Base-by-base conservation (phyloP, 192 early-diverging fungal genomes). In the Coemansia sp. region DNA sequence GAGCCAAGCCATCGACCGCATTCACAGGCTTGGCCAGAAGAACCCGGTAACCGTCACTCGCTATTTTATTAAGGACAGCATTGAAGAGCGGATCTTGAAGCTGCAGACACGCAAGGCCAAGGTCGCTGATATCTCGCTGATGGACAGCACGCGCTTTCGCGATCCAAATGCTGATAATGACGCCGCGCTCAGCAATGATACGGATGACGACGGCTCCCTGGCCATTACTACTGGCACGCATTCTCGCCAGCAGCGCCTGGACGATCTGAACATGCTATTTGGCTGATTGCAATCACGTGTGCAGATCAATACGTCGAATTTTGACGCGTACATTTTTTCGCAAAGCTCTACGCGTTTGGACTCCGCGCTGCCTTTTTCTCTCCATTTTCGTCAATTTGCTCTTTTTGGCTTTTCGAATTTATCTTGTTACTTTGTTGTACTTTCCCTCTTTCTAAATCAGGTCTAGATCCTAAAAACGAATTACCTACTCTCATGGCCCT, bases 71-170 rank as follows among this genome's bases (percentile, higher is more conserved):
- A 67, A 86, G 24, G 78, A 87, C 55, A 90, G 91, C 65, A 91
- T 98, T 3, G 96, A 98, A 71, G 93, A 96, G 79, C 90, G 90
- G 76, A 96, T 98, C 65, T 69, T 96, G 71, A 67, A 72, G 57
- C 87, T 98, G 20, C 96, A 97, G 71, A 80, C 88, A 16, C 85
- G 89, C 47, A 98, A 98, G 86, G 88, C 74, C 76, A 84, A 64
- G 65, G 89, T 86, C 22, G 75, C 70, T 5, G 82, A 84, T 46
- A 74, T 84, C 57, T 84, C 82, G 71, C 60, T 84, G 68, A 79
- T 84, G 82, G 82, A 84, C 67, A 84, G 72, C 68, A 77, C 67
- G 2, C 76, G 76, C 67, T 40, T 34, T 3, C 34, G 62, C n/a
- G 51, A 70, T 63, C 42, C 55, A 24, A 62, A 44, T 20, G 44